Evolutionary conservation across 106 monocot genomes (phyloP).

Genomic region (Dendrobium huoshanense): DNA sequence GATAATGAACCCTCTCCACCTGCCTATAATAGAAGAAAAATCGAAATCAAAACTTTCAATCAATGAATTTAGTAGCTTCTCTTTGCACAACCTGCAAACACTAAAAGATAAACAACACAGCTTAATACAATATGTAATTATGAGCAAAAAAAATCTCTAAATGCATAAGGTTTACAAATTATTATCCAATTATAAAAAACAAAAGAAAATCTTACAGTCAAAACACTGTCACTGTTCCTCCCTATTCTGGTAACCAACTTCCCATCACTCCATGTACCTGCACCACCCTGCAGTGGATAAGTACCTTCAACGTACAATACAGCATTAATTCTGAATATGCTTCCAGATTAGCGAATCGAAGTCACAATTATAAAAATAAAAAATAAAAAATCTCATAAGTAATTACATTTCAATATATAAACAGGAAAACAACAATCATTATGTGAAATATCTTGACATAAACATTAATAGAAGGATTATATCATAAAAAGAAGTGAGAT

Average conservation of each 20-base stretch:
- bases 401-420: not conserved
- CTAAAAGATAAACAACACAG: not conserved
- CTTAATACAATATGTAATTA: not conserved
- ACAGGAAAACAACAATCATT: not conserved
- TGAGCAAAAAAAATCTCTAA: not conserved
- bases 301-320: constrained; percentile 39
- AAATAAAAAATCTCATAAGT: not conserved
- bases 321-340: not conserved
- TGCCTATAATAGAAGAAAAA: not conserved
- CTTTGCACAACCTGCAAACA: not conserved
- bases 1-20: not conserved
- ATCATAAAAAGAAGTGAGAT: not conserved
- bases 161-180: not conserved
- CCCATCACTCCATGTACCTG: constrained; percentile 99
- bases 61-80: not conserved
- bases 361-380: not conserved
- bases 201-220: constrained; percentile 65
- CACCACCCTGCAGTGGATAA: constrained; percentile 98
- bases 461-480: not conserved
- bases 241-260: constrained; percentile 97
- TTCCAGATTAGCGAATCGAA: not conserved
- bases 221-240: constrained; percentile 86
- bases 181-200: not conserved
- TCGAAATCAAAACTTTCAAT: not conserved
- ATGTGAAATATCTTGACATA: not conserved